Conservation (phyloP, 148 eudicot genomes). For the Camellia japonica region DNA sequence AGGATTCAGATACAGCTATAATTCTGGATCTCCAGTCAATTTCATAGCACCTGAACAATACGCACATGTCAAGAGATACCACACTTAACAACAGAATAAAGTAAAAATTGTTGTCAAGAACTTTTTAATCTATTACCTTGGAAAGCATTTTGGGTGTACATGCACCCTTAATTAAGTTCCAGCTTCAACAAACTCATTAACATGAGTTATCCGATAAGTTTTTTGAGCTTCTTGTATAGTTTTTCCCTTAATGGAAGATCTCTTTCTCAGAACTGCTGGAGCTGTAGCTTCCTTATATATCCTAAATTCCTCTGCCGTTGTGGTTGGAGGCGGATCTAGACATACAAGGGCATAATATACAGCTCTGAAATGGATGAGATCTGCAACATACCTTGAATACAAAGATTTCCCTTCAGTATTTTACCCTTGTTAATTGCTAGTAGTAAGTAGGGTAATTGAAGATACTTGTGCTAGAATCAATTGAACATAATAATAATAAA, state of each 20-base stretch:
- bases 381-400: conserved; percentile 72
- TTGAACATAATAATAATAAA: background rate
- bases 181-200: conserved; percentile 67
- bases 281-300: conserved; percentile 61
- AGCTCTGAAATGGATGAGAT: conserved; percentile 92
- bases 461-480: background rate
- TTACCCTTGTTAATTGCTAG: conserved; percentile 2
- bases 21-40: conserved; percentile 94
- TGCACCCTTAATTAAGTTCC: conserved; percentile 94
- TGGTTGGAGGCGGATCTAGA: conserved; percentile 77
- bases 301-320: conserved; percentile 74
- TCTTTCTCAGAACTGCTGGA: conserved; percentile 57
- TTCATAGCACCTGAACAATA: conserved; percentile 77
- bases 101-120: background rate
- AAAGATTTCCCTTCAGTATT: conserved; percentile 15
- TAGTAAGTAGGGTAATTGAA: background rate
- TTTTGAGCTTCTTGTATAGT: conserved; percentile 92
- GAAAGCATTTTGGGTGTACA: conserved; percentile 95
- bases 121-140: conserved; percentile 50
- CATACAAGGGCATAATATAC: conserved; percentile 86
- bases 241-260: conserved; percentile 82
- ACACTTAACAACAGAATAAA: background rate
- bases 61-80: conserved; percentile 19
- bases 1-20: conserved; percentile 72
- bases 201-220: conserved; percentile 55